Conservation (phyloP, 345 rosid species). For the Microthlaspi erraticum region DNA sequence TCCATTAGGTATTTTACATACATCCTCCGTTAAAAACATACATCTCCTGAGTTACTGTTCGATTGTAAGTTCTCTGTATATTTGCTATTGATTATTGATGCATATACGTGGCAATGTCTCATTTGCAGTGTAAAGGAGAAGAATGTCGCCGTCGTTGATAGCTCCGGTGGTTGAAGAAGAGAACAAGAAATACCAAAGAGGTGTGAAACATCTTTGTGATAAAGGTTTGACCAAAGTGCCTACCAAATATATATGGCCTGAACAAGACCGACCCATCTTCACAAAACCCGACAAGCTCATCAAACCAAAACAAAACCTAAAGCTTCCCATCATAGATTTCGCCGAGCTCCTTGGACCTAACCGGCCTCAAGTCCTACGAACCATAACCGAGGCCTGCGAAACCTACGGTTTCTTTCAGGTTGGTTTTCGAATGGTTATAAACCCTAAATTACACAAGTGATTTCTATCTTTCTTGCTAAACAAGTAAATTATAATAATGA, state of each 20-base stretch:
- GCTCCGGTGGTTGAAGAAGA: constrained; percentile 31
- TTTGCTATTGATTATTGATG: constrained; percentile 1
- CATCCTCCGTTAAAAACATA: constrained; percentile 1
- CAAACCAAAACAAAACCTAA: constrained; percentile 49
- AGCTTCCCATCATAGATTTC: constrained; percentile 77
- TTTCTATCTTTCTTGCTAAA: background rate
- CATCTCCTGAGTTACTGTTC: constrained; percentile 8
- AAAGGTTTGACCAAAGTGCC: constrained; percentile 66
- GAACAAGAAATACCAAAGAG: constrained; percentile 58
- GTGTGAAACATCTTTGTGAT: constrained; percentile 75
- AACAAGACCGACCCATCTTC: constrained; percentile 57
- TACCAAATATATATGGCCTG: constrained; percentile 65
- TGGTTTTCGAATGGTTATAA: constrained; percentile 9
- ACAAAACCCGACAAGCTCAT: constrained; percentile 28
- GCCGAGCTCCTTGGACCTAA: constrained; percentile 63
- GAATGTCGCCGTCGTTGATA: constrained; percentile 69
- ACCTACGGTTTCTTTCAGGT: constrained; percentile 87
- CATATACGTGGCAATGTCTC: constrained; percentile 14
- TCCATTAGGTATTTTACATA: constrained; percentile 32
- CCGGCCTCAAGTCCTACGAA: constrained; percentile 53
- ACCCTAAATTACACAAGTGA: background rate
- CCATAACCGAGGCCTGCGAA: constrained; percentile 69
- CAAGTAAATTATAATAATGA: constrained; percentile 18
- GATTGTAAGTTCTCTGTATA: background rate
- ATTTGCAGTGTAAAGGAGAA: constrained; percentile 18